Base-by-base conservation (phyloP, 2,329 filamentous ascomycete genomes). In the Plectosphaerella sp. region DNA sequence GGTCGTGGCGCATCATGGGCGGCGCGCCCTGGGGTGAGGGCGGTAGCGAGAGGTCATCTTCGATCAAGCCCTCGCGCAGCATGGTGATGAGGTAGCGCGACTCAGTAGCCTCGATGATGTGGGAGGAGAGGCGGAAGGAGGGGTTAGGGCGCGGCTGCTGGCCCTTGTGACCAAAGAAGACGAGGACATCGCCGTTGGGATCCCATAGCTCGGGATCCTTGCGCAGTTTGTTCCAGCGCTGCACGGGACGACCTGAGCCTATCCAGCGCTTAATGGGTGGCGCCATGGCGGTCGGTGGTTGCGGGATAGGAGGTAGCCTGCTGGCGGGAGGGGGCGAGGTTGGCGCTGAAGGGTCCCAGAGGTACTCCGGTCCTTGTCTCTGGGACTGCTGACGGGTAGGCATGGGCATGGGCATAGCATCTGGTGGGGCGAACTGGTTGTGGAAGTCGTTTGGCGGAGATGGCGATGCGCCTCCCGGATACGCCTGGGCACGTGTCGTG, bases 191-290 rank as follows among this genome's bases (percentile, higher is more conserved):
- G 20, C 82, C 82, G 52, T 81, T 79, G 0, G 76, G 75, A 58
- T 84, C 79, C 81, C 81, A 85, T 3, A 84, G 64, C 57, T 84
- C 81, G 2, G 79, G 78, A 47, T 84, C 81, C 60, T 82, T 81
- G 10, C 77, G 72, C 3, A 83, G 67, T 60, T 81, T 82, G 58
- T 80, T 82, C 79, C 79, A 83, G 28, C 73, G 68, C 48, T 77
- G 72, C 1, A 75, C 70, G 0, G 75, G 71, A 14, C 73, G 66
- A 1, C 78, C 78, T 3, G 66, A 70, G 0, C 79, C 79, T 12
- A 76, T 67, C 79, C 79, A 83, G 12, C 78, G 75, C 59, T 75
- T 79, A 52, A 81, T 74, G 3, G 71, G 67, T 0, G 75, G 72
- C 15, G 65, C 57, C 10, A 56, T 60, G 12, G 57, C 49, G 4